Base-by-base conservation (phyloP, 305 asterid species). In the Fraxinus albicans region DNA sequence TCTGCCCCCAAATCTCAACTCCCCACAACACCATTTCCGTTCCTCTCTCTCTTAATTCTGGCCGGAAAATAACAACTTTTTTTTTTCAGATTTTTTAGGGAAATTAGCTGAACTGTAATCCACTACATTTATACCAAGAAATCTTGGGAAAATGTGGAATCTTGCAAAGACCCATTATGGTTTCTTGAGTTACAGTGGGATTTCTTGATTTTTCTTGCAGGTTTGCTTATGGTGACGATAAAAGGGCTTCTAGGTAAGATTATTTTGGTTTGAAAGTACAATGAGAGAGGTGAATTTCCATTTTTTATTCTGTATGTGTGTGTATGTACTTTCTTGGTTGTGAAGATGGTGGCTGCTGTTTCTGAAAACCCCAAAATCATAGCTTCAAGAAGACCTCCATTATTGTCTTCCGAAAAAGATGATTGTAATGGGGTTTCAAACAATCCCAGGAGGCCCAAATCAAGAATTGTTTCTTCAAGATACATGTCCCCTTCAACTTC, bases 401-500 rank as follows among this genome's bases (percentile, higher is more conserved):
- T 91, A 84, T 83, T 91, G 80, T 91, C 92, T 21, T 91, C 94
- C 53, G 93, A 88, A 86, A 92, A 87, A 81, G 93, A 87, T 67
- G 89, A 91, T 81, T 79, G 76, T 79, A 89, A 86, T 85, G 89
- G 81, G 40, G 38, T 44, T 82, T 75, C 81, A 1, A 23, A 65
- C 33, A 87, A 87, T 79, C 84, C 85, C 12, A 89, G 78, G 77
- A 90, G 89, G 36, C 86, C 88, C 70, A 90, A 90, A 90, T 80
- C 90, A 60, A 86, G 84, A 87, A 86, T 75, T 58, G 91, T 91
- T 55, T 85, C 92, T 80, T 91, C 95, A 35, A 83, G 93, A 77
- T 91, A 91, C 78, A 74, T 90, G 91, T 93, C 97, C 70, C 95
- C 98, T 88, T 90, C 94, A 4, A 84, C 92, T 31, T 93, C 98